Conservation (phyloP, 2,329 filamentous ascomycete genomes). For the Verticillium tricorpus region DNA sequence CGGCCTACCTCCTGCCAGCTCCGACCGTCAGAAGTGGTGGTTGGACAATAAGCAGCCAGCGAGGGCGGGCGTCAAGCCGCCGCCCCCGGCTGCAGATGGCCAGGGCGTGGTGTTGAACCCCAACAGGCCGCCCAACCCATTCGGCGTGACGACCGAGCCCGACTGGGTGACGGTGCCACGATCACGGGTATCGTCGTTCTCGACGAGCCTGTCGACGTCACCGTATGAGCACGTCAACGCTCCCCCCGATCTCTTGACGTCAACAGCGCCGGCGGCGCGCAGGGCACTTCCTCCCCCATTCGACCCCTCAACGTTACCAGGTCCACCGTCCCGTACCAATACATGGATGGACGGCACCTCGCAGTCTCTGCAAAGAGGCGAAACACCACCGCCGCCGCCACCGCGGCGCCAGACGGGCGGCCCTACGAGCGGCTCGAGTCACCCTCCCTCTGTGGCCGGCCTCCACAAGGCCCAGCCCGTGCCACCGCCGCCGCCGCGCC, state of each 20-base stretch:
- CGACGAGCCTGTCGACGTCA: slow-evolving; percentile 51
- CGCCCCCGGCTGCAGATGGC: slow-evolving; percentile 39
- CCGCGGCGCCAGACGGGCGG: slow-evolving; percentile 33
- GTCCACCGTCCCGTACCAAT: slow-evolving; percentile 39
- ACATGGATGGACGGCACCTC: slow-evolving; percentile 33
- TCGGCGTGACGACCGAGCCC: slow-evolving; percentile 65
- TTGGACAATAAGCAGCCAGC: slow-evolving; percentile 68
- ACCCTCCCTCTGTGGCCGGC: neutral
- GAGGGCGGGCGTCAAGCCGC: slow-evolving; percentile 65
- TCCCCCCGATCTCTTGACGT: slow-evolving; percentile 40
- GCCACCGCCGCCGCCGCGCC: slow-evolving; percentile 21
- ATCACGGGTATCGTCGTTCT: slow-evolving; percentile 47
- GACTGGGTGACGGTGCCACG: slow-evolving; percentile 75
- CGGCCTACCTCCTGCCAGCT: slow-evolving; percentile 64
- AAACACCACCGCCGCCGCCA: slow-evolving; percentile 40
- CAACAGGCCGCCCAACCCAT: slow-evolving; percentile 75
- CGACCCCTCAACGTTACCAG: slow-evolving; percentile 40
- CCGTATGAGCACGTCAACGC: slow-evolving; percentile 55
- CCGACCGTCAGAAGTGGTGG: slow-evolving; percentile 68
- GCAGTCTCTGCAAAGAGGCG: slow-evolving; percentile 20
- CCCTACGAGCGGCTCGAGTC: neutral
- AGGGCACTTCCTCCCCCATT: slow-evolving; percentile 49
- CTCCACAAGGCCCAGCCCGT: slow-evolving; percentile 19
- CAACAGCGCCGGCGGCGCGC: slow-evolving; percentile 38
- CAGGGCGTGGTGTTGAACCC: slow-evolving; percentile 65